These are phyloP conservation scores for Lactuca sativa DNA, from an alignment of 129 eudicot genomes.

Conservation along the genomic window DNA sequence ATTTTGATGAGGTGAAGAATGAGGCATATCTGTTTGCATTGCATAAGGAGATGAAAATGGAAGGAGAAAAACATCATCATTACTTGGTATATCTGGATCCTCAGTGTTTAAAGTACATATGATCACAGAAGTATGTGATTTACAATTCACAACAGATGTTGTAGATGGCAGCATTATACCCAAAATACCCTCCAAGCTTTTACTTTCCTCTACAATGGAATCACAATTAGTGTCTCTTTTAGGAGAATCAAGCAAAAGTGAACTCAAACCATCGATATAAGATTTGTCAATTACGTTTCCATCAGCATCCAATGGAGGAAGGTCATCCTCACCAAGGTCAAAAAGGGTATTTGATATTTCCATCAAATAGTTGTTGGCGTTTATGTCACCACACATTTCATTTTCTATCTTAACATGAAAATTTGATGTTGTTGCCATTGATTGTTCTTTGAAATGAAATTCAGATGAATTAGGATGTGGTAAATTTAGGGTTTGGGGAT, in stretches of 20 bases:
- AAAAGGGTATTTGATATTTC: conserved; percentile 41
- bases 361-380: conserved; percentile 38
- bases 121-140: conserved; percentile 37
- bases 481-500: conserved; percentile 12
- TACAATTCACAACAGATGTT: conserved; percentile 19
- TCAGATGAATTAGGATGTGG: no score
- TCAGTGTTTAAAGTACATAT: conserved; percentile 66
- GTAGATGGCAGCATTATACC: conserved; percentile 18
- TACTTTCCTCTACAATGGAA: conserved; percentile 3
- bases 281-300: conserved; percentile 37
- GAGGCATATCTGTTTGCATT: conserved; percentile 30
- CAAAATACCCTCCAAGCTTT: conserved; percentile 23
- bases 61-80: conserved; percentile 72
- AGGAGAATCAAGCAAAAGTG: conserved; percentile 52
- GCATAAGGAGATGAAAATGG: conserved; percentile 24
- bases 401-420: conserved; percentile 14
- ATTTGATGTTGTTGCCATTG: no score
- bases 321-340: conserved; percentile 51
- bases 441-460: no score
- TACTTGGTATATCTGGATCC: conserved; percentile 73
- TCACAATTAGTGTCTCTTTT: conserved; percentile 18
- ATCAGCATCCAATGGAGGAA: conserved; percentile 41
- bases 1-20: conserved; percentile 23
- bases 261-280: conserved; percentile 44
- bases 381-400: conserved; percentile 26